Base-by-base conservation (phyloP, 805 yeast species). In the Naumovozyma dairenensis region DNA sequence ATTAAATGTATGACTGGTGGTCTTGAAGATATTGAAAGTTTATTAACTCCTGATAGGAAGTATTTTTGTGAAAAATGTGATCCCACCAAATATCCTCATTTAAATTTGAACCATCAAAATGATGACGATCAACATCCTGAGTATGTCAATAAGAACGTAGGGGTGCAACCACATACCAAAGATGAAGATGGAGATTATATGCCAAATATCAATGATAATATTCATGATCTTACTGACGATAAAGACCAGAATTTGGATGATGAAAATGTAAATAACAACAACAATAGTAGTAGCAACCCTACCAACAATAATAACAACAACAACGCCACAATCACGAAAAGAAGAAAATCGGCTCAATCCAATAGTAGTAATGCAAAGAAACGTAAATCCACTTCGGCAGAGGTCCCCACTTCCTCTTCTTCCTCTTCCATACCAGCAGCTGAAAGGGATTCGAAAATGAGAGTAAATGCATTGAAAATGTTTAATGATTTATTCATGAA, bases 61-160 rank as follows among this genome's bases (percentile, higher is more conserved):
- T 77, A 79, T 49, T 42, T 44, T 15, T 79, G 87, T 57, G 66
- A 70, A 45, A 55, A 65, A 16, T 79, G 86, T 53, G 65, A 60
- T 41, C 68, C 71, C 0, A 31, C 43, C 1, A 50, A 50, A 29
- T 68, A 62, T 44, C 48, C 54, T n/a, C 43, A 57, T n/a, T 38
- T 67, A 29, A 46, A 46, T 32, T 50, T 48, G 22, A 45, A 46
- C 15, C 25, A 66, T 31, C 53, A 30, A 16, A 34, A 34, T 10
- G 31, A 25, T 13, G 41, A 31, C 10, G 34, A 36, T n/a, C 18
- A 27, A 12, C 29, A 31, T 25, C 29, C 37, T 21, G 33, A 35
- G 4, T 19, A 14, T 19, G 14, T 20, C 14, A 19, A 8, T 18
- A 15, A 16, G 28, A 25, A 26, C 25, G 21, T 18, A 29, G 25